These are phyloP conservation scores for Tricholoma hemisulphureum DNA, from an alignment of 768 basidiomycete genomes.

Conservation along the genomic window DNA sequence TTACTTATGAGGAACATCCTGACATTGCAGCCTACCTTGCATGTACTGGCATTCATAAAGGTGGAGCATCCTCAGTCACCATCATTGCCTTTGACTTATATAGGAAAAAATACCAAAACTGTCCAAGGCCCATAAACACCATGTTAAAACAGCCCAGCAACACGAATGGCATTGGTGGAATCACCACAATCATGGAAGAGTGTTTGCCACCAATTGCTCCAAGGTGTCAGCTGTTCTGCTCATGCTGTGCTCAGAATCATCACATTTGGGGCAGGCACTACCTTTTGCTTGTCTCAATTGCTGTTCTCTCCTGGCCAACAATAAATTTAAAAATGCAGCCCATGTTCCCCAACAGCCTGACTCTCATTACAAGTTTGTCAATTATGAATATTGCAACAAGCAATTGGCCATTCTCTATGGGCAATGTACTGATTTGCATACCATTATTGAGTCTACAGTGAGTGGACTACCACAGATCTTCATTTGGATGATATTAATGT, in stretches of 20 bases:
- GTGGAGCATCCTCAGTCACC: not conserved
- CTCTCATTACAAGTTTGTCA: not conserved
- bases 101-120: not conserved
- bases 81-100: not conserved
- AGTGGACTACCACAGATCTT: not conserved
- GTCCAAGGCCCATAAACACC: not conserved
- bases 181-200: not conserved
- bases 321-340: not conserved
- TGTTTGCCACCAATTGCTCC: not conserved
- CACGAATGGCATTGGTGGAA: not conserved
- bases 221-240: not conserved
- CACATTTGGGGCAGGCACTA: no score
- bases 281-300: not conserved
- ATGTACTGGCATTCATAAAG: not conserved
- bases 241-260: no score
- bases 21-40: not conserved
- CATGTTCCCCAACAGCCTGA: not conserved
- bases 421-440: not conserved
- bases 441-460: not conserved
- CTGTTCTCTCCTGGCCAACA: not conserved
- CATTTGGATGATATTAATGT: not conserved
- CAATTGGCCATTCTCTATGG: not conserved
- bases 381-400: not conserved
- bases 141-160: not conserved
- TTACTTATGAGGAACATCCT: not conserved